phyloP scores from a whole-genome alignment of 805 yeast species.

The Metschnikowia reukaufii region DNA sequence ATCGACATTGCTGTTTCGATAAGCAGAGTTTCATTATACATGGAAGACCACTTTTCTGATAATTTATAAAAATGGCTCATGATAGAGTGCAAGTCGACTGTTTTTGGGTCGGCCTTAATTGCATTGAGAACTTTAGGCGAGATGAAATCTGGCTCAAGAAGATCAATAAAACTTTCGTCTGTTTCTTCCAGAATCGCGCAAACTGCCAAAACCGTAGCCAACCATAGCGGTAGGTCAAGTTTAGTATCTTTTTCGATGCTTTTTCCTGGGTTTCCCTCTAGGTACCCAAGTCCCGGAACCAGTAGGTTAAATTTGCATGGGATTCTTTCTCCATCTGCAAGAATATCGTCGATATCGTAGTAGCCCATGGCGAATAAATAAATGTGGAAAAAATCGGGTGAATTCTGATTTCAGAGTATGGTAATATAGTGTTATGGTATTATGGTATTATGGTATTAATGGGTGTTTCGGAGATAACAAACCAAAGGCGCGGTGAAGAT shows the following conservation, averaged over 20 bases:
- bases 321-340: conserved; percentile 67
- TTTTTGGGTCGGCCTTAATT: conserved; percentile 66
- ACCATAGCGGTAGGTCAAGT: conserved; percentile 84
- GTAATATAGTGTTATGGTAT: background rate
- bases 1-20: conserved; percentile 51
- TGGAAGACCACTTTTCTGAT: conserved; percentile 72
- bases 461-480: background rate
- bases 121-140: conserved; percentile 71
- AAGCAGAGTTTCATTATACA: conserved; percentile 67
- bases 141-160: conserved; percentile 71
- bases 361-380: conserved; percentile 34
- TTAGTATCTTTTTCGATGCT: conserved; percentile 58
- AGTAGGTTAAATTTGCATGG: conserved; percentile 78
- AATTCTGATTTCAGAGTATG: background rate
- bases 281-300: conserved; percentile 84
- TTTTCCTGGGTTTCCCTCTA: conserved; percentile 75
- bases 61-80: conserved; percentile 67
- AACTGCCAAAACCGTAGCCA: conserved; percentile 72
- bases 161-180: conserved; percentile 57
- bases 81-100: conserved; percentile 66
- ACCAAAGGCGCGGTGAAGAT: background rate
- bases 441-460: background rate
- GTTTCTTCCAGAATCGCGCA: conserved; percentile 35
- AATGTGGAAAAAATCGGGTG: background rate
- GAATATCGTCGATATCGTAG: conserved; percentile 75